Conservation (phyloP, 208 protist species). For the Wallacemonas collosoma region DNA sequence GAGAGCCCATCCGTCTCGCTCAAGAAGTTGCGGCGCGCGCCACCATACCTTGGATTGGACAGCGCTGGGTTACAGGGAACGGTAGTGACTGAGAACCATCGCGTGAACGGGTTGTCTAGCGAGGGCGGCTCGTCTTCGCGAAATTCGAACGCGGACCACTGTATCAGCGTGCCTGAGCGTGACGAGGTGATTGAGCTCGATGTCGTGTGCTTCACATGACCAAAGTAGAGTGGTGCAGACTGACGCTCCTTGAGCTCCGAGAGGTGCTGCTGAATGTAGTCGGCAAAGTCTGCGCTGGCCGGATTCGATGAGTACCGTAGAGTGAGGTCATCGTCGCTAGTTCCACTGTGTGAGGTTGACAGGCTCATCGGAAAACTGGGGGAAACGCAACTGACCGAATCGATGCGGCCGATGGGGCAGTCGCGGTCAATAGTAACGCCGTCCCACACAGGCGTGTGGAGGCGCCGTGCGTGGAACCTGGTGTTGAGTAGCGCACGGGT, state of each 20-base stretch:
- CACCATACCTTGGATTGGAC: not conserved
- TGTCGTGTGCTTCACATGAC: not conserved
- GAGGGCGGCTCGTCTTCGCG: conserved; percentile 14
- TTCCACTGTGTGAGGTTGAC: not conserved
- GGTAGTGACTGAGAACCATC: not conserved
- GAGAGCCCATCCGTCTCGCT: conserved; percentile 3
- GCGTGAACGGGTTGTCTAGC: conserved; percentile 11
- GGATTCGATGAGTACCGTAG: not conserved
- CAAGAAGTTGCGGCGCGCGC: conserved; percentile 2
- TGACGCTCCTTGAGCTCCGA: not conserved
- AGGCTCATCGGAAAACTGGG: not conserved
- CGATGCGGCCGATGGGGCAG: conserved; percentile 1
- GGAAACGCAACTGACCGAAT: not conserved
- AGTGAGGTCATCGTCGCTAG: not conserved
- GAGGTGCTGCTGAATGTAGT: conserved; percentile 16
- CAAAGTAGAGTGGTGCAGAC: not conserved
- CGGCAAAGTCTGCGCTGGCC: conserved; percentile 12
- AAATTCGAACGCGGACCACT: conserved; percentile 12
- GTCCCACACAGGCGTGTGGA: conserved; percentile 3
- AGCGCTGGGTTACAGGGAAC: not conserved
- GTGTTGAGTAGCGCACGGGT: conserved; percentile 5
- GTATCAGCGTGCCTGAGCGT: not conserved
- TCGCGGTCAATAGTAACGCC: not conserved
- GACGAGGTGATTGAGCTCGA: not conserved
- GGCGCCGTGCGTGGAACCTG: not conserved